Evolutionary conservation across 352 stramenopile genomes (phyloP).

Genomic region (Peronospora belbahrii): DNA sequence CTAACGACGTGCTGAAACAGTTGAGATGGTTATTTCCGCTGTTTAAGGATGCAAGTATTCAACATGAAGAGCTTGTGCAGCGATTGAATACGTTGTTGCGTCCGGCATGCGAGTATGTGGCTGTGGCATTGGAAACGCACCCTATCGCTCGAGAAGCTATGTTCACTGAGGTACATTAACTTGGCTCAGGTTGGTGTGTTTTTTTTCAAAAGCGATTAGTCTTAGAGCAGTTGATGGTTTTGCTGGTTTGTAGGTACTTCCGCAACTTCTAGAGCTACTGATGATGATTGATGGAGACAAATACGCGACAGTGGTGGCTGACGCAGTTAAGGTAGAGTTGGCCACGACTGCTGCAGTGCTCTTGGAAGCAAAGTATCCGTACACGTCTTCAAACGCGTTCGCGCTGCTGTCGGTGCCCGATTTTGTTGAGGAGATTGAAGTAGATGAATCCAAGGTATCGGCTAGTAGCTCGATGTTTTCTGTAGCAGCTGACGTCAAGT

Average conservation of each 20-base stretch:
- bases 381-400: slow-evolving; percentile 35
- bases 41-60: slow-evolving; percentile 25
- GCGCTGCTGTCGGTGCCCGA: slow-evolving; percentile 40
- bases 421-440: slow-evolving; percentile 51
- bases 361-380: slow-evolving; percentile 43
- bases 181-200: background rate
- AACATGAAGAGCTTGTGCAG: slow-evolving; percentile 8
- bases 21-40: slow-evolving; percentile 50
- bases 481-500: slow-evolving; percentile 11
- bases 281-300: slow-evolving; percentile 13
- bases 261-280: slow-evolving; percentile 36
- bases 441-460: slow-evolving; percentile 25
- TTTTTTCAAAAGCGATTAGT: background rate
- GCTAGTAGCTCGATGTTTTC: slow-evolving; percentile 6
- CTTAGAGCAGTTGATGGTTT: background rate
- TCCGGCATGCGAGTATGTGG: slow-evolving; percentile 50
- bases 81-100: slow-evolving; percentile 47
- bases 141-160: slow-evolving; percentile 27
- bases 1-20: slow-evolving; percentile 30
- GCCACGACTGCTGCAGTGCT: slow-evolving; percentile 45
- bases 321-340: slow-evolving; percentile 46
- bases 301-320: slow-evolving; percentile 20
- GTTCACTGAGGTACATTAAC: slow-evolving; percentile 32
- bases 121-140: slow-evolving; percentile 64
- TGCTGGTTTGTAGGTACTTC: slow-evolving; percentile 26